Percentiles rank a stretch among this genome's conserved stretches.
Evolutionary conservation across 441 rosid genomes (phyloP).

Genomic region (Pelargonium citronellum): DNA sequence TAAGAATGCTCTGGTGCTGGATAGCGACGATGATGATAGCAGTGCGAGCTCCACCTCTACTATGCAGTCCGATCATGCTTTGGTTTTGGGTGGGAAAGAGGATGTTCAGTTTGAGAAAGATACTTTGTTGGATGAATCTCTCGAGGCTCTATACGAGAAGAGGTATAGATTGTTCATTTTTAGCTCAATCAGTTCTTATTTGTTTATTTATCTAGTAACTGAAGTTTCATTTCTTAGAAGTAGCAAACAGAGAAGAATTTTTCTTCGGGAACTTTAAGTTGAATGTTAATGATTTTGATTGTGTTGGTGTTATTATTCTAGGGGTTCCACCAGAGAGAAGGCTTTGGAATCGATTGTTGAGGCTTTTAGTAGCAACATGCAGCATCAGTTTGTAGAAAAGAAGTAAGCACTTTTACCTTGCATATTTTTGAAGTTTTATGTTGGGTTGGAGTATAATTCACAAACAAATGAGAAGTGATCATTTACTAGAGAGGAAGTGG

Average conservation of each 20-base stretch:
- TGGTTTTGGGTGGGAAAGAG: constrained; percentile 38
- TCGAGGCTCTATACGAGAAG: constrained; percentile 80
- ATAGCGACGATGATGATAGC: constrained; percentile 58
- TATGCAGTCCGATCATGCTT: constrained; percentile 48
- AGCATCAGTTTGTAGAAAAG: constrained; percentile 67
- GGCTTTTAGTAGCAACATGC: constrained; percentile 63
- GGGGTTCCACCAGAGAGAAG: constrained; percentile 83
- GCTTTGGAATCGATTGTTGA: constrained; percentile 67
- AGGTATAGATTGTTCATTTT: constrained; percentile 35
- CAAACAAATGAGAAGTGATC: too few species aligned
- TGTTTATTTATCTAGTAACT: not conserved
- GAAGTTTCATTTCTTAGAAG: too few species aligned
- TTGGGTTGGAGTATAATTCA: not conserved
- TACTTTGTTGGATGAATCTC: constrained; percentile 62
- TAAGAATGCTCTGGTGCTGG: constrained; percentile 17
- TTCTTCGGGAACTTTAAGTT: too few species aligned
- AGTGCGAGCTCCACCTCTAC: constrained; percentile 75
- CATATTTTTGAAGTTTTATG: not conserved
- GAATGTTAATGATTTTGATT: constrained; percentile 8
- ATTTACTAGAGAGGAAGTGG: too few species aligned
- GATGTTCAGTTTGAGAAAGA: constrained; percentile 62
- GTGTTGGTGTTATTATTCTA: constrained; percentile 25
- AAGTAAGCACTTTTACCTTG: constrained; percentile 44
- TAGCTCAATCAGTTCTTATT: not conserved
- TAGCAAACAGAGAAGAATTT: too few species aligned